Conservation (phyloP, 2,329 filamentous ascomycete genomes). For the Graphilbum ipis-grandicollis region DNA sequence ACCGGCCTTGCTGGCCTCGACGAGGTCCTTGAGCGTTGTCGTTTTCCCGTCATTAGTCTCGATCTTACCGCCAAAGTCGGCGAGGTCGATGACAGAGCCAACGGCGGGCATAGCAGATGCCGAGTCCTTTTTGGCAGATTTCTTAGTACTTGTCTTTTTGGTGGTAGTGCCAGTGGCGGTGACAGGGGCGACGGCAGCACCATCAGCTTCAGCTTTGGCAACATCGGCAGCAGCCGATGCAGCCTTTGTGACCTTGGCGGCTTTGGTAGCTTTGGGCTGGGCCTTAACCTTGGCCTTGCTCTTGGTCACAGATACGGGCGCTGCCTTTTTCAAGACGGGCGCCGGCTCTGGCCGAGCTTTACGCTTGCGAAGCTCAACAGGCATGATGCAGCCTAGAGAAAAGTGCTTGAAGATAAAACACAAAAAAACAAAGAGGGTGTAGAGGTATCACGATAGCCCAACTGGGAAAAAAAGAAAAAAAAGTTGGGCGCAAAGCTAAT, state of each 20-base stretch:
- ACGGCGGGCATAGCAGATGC: slow-evolving; percentile 21
- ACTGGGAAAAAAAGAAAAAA: not conserved
- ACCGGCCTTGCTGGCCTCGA: slow-evolving; percentile 68
- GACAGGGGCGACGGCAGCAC: slow-evolving; percentile 8
- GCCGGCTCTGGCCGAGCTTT: slow-evolving; percentile 33
- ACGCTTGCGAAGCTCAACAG: slow-evolving; percentile 42
- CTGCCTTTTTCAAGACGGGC: slow-evolving; percentile 29
- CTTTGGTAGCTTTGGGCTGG: slow-evolving; percentile 4
- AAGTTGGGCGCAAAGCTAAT: not conserved
- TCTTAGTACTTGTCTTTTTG: slow-evolving; percentile 7
- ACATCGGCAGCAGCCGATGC: slow-evolving; percentile 12
- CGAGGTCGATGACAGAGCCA: slow-evolving; percentile 37
- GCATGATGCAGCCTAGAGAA: slow-evolving; percentile 23
- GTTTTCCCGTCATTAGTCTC: slow-evolving; percentile 72
- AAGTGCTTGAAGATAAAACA: not conserved
- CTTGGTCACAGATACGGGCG: slow-evolving; percentile 13
- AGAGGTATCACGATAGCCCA: no score
- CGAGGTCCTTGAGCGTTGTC: slow-evolving; percentile 62
- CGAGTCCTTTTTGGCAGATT: slow-evolving; percentile 12
- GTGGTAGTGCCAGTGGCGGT: no score
- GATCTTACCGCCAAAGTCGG: slow-evolving; percentile 51
- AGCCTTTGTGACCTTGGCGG: no score
- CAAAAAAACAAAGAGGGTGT: not conserved
- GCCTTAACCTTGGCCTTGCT: slow-evolving; percentile 10
- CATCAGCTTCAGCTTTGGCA: no score